phyloP scores from a whole-genome alignment of 192 early-diverging fungal species.

The Gamsiella multidivaricata region DNA sequence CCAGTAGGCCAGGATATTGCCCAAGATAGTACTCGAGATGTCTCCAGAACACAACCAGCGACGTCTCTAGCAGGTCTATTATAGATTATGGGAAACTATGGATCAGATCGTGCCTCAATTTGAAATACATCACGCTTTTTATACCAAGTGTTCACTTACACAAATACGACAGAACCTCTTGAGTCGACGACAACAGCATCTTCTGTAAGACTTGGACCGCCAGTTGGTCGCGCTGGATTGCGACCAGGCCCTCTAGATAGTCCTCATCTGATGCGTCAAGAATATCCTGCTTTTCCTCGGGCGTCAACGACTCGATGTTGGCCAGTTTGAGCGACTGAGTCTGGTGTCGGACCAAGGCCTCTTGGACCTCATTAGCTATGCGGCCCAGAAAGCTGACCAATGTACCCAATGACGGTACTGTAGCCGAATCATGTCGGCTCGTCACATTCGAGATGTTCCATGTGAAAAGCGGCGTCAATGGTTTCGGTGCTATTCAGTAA shows the following conservation, averaged over 20 bases:
- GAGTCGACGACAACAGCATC: slow-evolving; percentile 40
- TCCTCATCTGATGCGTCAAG: slow-evolving; percentile 38
- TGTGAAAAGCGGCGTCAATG: slow-evolving; percentile 40
- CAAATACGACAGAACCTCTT: slow-evolving; percentile 53
- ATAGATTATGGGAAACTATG: too few species aligned
- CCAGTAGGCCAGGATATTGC: slow-evolving; percentile 43
- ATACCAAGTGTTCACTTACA: too few species aligned
- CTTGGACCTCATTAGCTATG: slow-evolving; percentile 33
- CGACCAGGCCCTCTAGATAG: slow-evolving; percentile 54
- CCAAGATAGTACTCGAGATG: slow-evolving; percentile 72
- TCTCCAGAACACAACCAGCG: slow-evolving; percentile 77
- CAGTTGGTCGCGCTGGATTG: slow-evolving; percentile 59
- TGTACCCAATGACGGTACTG: slow-evolving; percentile 54
- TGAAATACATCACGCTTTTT: too few species aligned
- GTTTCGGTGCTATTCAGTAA: background rate
- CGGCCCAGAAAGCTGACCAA: slow-evolving; percentile 39
- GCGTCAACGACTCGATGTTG: slow-evolving; percentile 38
- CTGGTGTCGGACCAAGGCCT: slow-evolving; percentile 35
- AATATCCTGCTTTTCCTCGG: slow-evolving; percentile 54
- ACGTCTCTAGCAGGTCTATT: slow-evolving; percentile 64
- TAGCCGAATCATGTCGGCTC: slow-evolving; percentile 25
- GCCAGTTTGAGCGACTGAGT: slow-evolving; percentile 37
- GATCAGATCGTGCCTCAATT: too few species aligned
- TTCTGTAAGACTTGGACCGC: slow-evolving; percentile 58
- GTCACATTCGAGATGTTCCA: slow-evolving; percentile 42